Conservation (phyloP, 2,329 filamentous ascomycete genomes). For the Neonectria neomacrospora region DNA sequence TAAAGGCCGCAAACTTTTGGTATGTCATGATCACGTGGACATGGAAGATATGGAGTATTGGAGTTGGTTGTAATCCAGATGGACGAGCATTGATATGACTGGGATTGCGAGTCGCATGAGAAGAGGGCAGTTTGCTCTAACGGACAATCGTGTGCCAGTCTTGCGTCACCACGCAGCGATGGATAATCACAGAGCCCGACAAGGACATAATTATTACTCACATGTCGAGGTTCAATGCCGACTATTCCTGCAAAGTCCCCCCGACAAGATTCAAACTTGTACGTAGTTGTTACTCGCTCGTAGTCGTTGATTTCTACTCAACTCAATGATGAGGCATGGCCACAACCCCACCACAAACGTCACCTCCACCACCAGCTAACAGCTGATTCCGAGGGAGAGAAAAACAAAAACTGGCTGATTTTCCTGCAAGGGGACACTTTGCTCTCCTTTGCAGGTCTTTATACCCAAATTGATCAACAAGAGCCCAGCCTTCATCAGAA, state of each 20-base stretch:
- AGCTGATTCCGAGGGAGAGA: neutral
- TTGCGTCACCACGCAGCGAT: neutral
- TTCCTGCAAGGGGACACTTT: neutral
- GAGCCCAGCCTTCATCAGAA: neutral
- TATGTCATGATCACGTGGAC: constrained; percentile 8
- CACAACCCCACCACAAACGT: neutral
- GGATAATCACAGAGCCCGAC: neutral
- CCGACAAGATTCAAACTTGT: neutral
- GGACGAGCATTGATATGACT: constrained; percentile 15
- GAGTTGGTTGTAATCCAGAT: constrained; percentile 30
- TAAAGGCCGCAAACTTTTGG: neutral
- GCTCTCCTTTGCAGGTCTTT: neutral
- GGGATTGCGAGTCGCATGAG: constrained; percentile 7
- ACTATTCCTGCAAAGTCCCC: neutral
- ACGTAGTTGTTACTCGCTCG: neutral
- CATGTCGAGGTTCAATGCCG: neutral
- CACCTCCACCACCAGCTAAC: neutral
- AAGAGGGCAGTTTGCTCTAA: neutral
- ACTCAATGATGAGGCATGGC: too few relatives aligned
- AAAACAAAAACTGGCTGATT: neutral
- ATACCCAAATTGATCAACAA: neutral
- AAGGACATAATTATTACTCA: neutral
- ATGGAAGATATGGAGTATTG: constrained; percentile 34
- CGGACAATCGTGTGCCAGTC: neutral
- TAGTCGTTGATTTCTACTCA: neutral